Percentiles rank a stretch among this genome's conserved stretches.
These are phyloP conservation scores for Amaranthus hypochondriacus DNA, from an alignment of 148 eudicot species.

Conservation along the genomic window DNA sequence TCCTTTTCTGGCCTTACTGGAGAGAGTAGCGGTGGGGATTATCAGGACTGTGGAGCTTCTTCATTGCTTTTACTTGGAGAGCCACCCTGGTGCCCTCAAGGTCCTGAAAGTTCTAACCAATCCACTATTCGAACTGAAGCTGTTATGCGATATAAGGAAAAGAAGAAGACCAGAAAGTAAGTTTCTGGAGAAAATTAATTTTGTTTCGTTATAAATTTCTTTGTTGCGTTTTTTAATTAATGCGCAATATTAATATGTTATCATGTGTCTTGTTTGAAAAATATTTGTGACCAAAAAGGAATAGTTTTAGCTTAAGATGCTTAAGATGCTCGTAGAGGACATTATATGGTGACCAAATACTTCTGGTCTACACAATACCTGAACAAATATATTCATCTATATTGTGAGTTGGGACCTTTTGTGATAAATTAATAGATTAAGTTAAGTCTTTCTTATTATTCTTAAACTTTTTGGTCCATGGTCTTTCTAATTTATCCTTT, in stretches of 20 bases:
- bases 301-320: too few relatives aligned
- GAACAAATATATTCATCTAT: background rate
- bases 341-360: background rate
- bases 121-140: slow-evolving; percentile 66
- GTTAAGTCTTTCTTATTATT: background rate
- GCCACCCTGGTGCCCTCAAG: slow-evolving; percentile 67
- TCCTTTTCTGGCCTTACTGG: slow-evolving; percentile 75
- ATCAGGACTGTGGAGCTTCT: slow-evolving; percentile 90
- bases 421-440: background rate
- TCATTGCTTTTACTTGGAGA: slow-evolving; percentile 70
- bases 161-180: slow-evolving; percentile 87
- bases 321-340: background rate
- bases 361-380: background rate
- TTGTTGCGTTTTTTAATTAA: background rate
- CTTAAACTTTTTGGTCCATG: background rate
- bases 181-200: slow-evolving; percentile 20
- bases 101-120: slow-evolving; percentile 46
- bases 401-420: background rate
- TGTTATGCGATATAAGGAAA: slow-evolving; percentile 92
- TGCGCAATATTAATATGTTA: background rate
- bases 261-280: background rate
- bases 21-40: slow-evolving; percentile 71
- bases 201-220: background rate
- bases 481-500: background rate
- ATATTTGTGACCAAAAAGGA: background rate